Evolutionary conservation across 2,329 filamentous ascomycete species (phyloP), one percentile per base, ranked within the genome.

Genomic region (Aspergillus ibericus): DNA sequence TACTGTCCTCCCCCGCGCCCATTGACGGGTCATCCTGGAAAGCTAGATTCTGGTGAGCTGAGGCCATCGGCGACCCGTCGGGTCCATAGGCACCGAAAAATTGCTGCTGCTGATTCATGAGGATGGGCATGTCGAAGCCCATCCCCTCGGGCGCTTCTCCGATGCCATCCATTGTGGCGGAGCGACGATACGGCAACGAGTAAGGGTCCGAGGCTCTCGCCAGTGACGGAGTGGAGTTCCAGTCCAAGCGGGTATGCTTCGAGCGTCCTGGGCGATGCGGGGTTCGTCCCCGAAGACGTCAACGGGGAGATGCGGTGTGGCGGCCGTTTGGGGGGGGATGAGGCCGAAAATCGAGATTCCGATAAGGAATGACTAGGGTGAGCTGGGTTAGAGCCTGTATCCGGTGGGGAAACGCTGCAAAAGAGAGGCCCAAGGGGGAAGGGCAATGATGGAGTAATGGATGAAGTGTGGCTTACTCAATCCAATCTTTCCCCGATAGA

Each of bases 71-170:
- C 56, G 89, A 77, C 49, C 83, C 83, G 69, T 90, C 86, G 46
- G 81, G 76, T 46, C 78, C 74, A 68, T 88, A 90, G 55, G 78
- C 78, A 57, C 87, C 85, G 68, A 90, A 92, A 55, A 91, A 85
- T 71, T 89, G 87, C 29, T 87, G 85, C 60, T 87, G 84, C 64
- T 86, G 86, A 53, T 76, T 78, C 78, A 88, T 83, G 67, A 89
- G 77, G 56, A 83, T 81, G 64, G 73, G 74, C 68, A 79, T 75
- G 58, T 79, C 77, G 59, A 77, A 80, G 51, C 70, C 72, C 67
- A 78, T 63, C 49, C 70, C 69, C 42, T 79, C 77, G 35, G 66
- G 54, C 48, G 70, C 72, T 52, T 73, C 75, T 66, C 72, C 74
- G 50, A 74, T 63, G 50, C 69, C 67, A 44, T 76, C 72, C 74